These are phyloP conservation scores for Thalassiosira livingstoniorum DNA, from an alignment of 352 stramenopile species.

Conservation along the genomic window DNA sequence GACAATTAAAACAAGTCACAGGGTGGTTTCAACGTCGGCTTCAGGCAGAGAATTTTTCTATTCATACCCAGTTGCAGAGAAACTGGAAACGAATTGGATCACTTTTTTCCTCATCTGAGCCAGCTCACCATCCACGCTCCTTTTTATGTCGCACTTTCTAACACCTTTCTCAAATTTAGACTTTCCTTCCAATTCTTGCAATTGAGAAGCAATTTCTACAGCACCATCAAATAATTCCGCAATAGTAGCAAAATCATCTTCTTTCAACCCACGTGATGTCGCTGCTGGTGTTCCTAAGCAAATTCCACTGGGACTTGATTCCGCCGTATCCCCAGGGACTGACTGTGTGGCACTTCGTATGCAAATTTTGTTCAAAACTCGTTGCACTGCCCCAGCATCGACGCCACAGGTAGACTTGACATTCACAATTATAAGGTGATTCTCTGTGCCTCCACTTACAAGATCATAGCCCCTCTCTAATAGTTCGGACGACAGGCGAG, in stretches of 20 bases:
- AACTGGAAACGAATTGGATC: constrained; percentile 92
- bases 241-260: constrained; percentile 94
- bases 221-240: constrained; percentile 95
- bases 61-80: constrained; percentile 96
- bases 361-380: constrained; percentile 94
- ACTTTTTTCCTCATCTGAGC: constrained; percentile 89
- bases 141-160: constrained; percentile 86
- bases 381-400: constrained; percentile 93
- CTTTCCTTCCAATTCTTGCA: constrained; percentile 89
- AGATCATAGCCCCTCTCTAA: constrained; percentile 93
- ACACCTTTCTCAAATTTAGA: constrained; percentile 96
- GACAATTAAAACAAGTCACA: too few relatives aligned
- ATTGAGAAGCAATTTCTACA: constrained; percentile 91
- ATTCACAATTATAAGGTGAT: constrained; percentile 97
- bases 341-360: constrained; percentile 99
- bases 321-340: constrained; percentile 96
- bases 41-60: too few relatives aligned
- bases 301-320: constrained; percentile 95
- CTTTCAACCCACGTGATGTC: constrained; percentile 94
- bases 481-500: constrained; percentile 91
- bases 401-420: constrained; percentile 94
- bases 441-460: constrained; percentile 98
- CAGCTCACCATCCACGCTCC: constrained; percentile 85
- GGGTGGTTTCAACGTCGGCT: too few relatives aligned
- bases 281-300: constrained; percentile 95